Evolutionary conservation across 2,329 filamentous ascomycete genomes (phyloP), one percentile per base, ranked within the genome.

Genomic region (Exserohilum turcica): DNA sequence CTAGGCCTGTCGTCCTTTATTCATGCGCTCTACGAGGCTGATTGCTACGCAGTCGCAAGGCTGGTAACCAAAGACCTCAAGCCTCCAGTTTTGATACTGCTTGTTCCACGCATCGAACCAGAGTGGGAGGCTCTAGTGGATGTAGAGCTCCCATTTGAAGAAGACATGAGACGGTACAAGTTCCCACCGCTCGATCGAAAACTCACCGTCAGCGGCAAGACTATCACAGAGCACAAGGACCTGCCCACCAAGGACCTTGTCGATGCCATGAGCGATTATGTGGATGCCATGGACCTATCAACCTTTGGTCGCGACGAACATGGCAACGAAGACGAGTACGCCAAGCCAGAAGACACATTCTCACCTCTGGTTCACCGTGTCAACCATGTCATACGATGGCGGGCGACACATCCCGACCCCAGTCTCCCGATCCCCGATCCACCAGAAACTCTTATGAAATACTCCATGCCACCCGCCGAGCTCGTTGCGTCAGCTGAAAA

Each of bases 151-250:
- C 94, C 94, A 0, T 99, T 97, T 67, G 88, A 91, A 2, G 94
- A 99, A 77, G 94, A 99, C 68, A 81, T 97, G 42, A 85, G 94
- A 31, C 83, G 83, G n/a, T 97, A 97, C 72, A 88, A 87, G 52
- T 99, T 99, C 62, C 92, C 94, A 5, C 91, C 93, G 0, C 78
- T 99, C 9, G 92, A 96, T 70, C 89, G 85, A 57, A 88, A 97
- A 24, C 78, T 96, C 54, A 97, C 92, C 0, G 83, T 95, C n/a
- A 91, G 87, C 9, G 93, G 93, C 1, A 89, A 90, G 59, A 82
- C 84, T 7, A 78, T 97, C 43, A 90, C 84, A 9, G 86, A 93
- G 64, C 92, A 99, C 66, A 88, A 91, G 31, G 87, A 95, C 54
- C 79, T 99, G 2, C 94, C 94, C 0, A 87, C 80, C 8, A 82